These are phyloP conservation scores for Aureobasidium uvarum DNA, from an alignment of 2,329 filamentous ascomycete species.

Conservation along the genomic window DNA sequence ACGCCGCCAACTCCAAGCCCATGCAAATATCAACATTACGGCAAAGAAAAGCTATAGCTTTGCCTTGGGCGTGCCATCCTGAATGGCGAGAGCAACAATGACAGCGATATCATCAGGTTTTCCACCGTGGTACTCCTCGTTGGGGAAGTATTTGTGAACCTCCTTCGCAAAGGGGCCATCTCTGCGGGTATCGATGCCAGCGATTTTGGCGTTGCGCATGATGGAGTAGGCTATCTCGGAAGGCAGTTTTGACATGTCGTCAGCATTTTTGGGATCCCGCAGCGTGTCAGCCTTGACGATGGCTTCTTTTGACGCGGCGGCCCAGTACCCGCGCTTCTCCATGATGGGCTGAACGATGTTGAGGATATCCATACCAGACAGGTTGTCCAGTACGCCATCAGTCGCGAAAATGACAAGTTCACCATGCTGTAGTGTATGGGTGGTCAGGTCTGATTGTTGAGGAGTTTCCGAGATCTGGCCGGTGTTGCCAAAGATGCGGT, in stretches of 20 bases:
- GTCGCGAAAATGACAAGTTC: conserved; percentile 93
- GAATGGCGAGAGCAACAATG: conserved; percentile 73
- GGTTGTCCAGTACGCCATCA: conserved; percentile 94
- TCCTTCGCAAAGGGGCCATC: conserved; percentile 95
- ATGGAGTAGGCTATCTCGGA: conserved; percentile 76
- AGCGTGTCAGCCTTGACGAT: conserved; percentile 23
- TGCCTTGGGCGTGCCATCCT: conserved; percentile 47
- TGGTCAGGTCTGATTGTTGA: conserved; percentile 75
- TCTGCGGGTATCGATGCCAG: conserved; percentile 74
- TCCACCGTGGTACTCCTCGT: conserved; percentile 84
- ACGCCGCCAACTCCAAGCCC: not conserved
- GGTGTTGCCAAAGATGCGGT: conserved; percentile 77
- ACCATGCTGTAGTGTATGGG: conserved; percentile 76
- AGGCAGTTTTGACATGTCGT: conserved; percentile 48
- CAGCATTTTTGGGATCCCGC: not conserved
- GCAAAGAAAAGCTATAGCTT: conserved; percentile 6
- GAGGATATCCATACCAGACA: conserved; percentile 86
- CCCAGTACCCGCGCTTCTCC: conserved; percentile 52
- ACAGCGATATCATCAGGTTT: conserved; percentile 97
- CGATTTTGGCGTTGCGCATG: conserved; percentile 76
- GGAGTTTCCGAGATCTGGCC: conserved; percentile 72
- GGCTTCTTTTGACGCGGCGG: conserved; percentile 6
- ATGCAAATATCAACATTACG: not conserved
- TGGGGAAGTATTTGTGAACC: conserved; percentile 81
- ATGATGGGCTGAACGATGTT: conserved; percentile 69